phyloP scores from a whole-genome alignment of 2,329 filamentous ascomycete species.

The Amylocarpus encephaloides region DNA sequence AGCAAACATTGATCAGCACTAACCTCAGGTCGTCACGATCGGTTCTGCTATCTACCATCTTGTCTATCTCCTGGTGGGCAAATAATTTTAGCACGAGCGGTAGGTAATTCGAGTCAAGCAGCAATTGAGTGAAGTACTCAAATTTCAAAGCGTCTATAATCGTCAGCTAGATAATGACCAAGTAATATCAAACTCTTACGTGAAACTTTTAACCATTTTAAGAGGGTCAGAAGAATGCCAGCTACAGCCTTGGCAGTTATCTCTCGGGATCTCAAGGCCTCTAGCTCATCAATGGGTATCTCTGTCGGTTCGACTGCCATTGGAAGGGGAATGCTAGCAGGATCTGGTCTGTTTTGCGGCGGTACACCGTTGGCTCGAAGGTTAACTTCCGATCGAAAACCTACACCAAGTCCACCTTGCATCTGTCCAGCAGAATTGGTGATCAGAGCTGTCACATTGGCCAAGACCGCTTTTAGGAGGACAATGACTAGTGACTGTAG shows the following conservation, averaged over 20 bases:
- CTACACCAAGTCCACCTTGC: constrained; percentile 18
- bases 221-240: constrained; percentile 75
- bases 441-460: constrained; percentile 84
- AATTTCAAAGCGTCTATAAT: constrained; percentile 80
- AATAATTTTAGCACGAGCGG: constrained; percentile 89
- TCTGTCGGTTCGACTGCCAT: constrained; percentile 34
- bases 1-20: constrained; percentile 20
- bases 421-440: constrained; percentile 40
- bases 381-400: constrained; percentile 26
- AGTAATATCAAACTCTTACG: constrained; percentile 51
- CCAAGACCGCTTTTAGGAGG: constrained; percentile 78
- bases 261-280: constrained; percentile 74
- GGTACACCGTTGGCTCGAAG: constrained; percentile 23
- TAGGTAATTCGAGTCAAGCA: constrained; percentile 92
- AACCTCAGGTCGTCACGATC: constrained; percentile 79
- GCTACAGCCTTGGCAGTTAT: constrained; percentile 88
- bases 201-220: constrained; percentile 96
- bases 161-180: constrained; percentile 15
- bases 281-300: constrained; percentile 65
- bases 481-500: constrained; percentile 92
- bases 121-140: constrained; percentile 87
- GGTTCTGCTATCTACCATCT: constrained; percentile 77
- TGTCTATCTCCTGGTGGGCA: constrained; percentile 88
- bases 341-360: constrained; percentile 25
- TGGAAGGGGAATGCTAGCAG: constrained; percentile 24